Conservation (phyloP, 768 basidiomycete genomes). For the Pleurotus djamor region DNA sequence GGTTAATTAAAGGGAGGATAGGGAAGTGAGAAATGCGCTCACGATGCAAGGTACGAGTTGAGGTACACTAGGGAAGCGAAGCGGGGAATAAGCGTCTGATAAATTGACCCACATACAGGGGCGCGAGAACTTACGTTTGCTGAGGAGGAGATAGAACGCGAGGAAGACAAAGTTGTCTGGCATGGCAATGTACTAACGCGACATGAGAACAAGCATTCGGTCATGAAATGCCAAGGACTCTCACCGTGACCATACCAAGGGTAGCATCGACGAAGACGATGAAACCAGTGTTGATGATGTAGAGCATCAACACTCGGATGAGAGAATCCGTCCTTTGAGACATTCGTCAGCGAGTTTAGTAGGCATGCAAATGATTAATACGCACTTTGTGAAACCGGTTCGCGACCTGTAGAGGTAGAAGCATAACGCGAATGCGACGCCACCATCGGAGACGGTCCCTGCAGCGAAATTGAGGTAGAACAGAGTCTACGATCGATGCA, state of each 20-base stretch:
- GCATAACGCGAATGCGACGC: slow-evolving; percentile 47
- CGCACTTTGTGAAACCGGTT: slow-evolving; percentile 49
- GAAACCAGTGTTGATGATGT: slow-evolving; percentile 44
- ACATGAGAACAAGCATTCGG: neutral
- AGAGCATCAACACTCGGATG: slow-evolving; percentile 41
- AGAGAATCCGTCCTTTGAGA: slow-evolving; percentile 33
- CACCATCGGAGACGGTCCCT: slow-evolving; percentile 47
- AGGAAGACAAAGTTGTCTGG: slow-evolving; percentile 8
- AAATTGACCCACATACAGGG: neutral
- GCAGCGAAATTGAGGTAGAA: slow-evolving; percentile 53
- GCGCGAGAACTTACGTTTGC: neutral
- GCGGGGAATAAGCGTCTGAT: neutral
- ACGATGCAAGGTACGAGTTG: slow-evolving; percentile 7
- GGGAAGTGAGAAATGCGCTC: neutral
- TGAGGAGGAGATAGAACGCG: slow-evolving; percentile 8
- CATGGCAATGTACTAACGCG: slow-evolving; percentile 5
- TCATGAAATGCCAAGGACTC: neutral
- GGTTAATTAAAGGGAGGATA: neutral
- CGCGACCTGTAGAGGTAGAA: slow-evolving; percentile 44
- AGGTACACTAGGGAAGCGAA: slow-evolving; percentile 3
- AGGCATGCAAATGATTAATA: neutral
- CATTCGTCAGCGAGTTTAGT: neutral
- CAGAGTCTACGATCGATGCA: slow-evolving; percentile 28
- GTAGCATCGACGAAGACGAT: slow-evolving; percentile 8
- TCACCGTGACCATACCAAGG: slow-evolving; percentile 6